phyloP scores from a whole-genome alignment of 192 early-diverging fungal species.

The Backusella tuberculispora region DNA sequence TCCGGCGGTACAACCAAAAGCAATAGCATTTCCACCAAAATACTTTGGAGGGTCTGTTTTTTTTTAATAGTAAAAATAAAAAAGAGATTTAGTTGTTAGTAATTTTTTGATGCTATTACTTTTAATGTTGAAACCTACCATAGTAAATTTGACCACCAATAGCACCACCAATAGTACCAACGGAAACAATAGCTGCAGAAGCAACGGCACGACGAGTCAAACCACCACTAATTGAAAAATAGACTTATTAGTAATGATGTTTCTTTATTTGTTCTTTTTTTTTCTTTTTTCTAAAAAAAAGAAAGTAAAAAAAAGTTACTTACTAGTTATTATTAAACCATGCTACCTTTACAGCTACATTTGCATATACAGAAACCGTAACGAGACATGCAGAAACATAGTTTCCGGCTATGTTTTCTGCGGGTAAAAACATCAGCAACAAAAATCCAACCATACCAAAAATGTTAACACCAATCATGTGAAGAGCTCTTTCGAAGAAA shows the following conservation, averaged over 20 bases:
- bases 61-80: not conserved
- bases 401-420: not conserved
- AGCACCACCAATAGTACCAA: constrained; percentile 43
- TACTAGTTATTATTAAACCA: constrained; percentile 39
- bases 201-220: constrained; percentile 36
- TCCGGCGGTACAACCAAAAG: not conserved
- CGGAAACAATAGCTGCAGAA: constrained; percentile 35
- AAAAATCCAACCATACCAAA: constrained; percentile 28
- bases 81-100: not conserved
- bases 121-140: not conserved
- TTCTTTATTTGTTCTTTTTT: constrained; percentile 14
- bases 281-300: no score
- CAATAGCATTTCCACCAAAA: constrained; percentile 16
- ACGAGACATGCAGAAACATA: constrained; percentile 32
- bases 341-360: constrained; percentile 35
- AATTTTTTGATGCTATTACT: not conserved
- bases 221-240: constrained; percentile 19
- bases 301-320: no score
- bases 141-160: constrained; percentile 47
- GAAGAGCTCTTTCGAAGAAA: constrained; percentile 29
- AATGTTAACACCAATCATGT: constrained; percentile 30
- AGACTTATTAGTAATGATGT: not conserved
- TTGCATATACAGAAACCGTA: constrained; percentile 30
- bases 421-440: constrained; percentile 30
- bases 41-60: not conserved